Evolutionary conservation across 1,139 yeast genomes (phyloP), one percentile per base, ranked within the genome.

Genomic region (Hyphopichia buzzinii): DNA sequence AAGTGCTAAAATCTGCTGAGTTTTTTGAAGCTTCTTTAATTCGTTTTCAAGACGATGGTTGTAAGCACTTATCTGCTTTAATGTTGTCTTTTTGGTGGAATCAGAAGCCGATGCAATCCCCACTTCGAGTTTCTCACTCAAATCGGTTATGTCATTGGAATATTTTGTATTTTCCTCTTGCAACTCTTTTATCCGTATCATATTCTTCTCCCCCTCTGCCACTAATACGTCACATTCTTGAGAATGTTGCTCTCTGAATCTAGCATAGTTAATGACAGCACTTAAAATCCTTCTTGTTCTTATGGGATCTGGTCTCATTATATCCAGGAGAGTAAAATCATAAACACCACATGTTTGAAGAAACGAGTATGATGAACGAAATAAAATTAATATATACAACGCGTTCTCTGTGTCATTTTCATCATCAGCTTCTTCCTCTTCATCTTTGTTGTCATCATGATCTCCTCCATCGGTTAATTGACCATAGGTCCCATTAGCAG

Each of bases 201-300:
- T 59, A 26, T 72, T 61, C 11, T 64, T 51, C 40, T 81, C 86
- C 42, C 84, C 76, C 37, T 72, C 68, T 13, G 68, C 63, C 28
- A 83, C 76, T 30, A 81, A 64, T 19, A 73, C 74, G 39, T 82
- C 89, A 49, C 85, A 81, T 48, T 79, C 89, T 15, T 69, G 73
- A 54, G 84, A 76, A 38, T 85, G 80, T 45, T 81, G 86, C 49
- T 87, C 95, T 46, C 96, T 71, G 50, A 85, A 88, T 40, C 94
- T 64, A 2, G 95, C 95, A 65, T 78, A 89, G 54, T 89, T 88
- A 13, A 88, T 84, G 35, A 89, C 81, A 1, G 94, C 95, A 54
- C 96, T 86, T 22, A 89, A 59, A 14, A 86, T 71, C 33, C 94
- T 67, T 44, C 80, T 64, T 3, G 79, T 69, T 39, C 95, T 65